These are phyloP conservation scores for Mucor mucedo DNA, from an alignment of 371 early-diverging fungal species.

Conservation along the genomic window DNA sequence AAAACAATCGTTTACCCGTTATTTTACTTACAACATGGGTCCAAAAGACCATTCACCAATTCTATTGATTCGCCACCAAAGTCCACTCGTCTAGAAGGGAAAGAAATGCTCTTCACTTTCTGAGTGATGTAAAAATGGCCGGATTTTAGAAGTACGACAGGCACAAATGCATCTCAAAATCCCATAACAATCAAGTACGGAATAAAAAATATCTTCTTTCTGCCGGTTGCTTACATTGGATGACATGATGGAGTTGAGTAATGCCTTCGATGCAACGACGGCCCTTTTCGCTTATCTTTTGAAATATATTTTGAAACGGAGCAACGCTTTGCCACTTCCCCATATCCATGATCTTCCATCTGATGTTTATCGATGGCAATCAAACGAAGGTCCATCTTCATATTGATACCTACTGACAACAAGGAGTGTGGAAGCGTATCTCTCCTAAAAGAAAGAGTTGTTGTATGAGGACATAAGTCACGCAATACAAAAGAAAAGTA, in stretches of 20 bases:
- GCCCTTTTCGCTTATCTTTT: conserved; percentile 25
- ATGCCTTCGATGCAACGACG: conserved; percentile 19
- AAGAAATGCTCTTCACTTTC: conserved; percentile 10
- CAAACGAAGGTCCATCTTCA: conserved; percentile 27
- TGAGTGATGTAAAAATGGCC: conserved; percentile 12
- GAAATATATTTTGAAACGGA: conserved; percentile 18
- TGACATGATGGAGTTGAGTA: conserved; percentile 20
- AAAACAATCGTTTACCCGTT: conserved; percentile 16
- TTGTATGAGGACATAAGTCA: conserved; percentile 21
- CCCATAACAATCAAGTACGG: conserved; percentile 22
- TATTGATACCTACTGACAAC: conserved; percentile 15
- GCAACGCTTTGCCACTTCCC: conserved; percentile 18
- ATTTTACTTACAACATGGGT: conserved; percentile 21
- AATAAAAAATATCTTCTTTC: conserved; percentile 13
- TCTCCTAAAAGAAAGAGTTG: conserved; percentile 26
- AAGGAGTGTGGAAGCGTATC: conserved; percentile 20
- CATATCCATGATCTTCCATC: conserved; percentile 21
- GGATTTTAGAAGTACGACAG: conserved; percentile 7
- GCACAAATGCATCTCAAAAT: conserved; percentile 24
- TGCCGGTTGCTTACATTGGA: conserved; percentile 15
- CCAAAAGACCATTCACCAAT: conserved; percentile 24
- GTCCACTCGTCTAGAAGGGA: conserved; percentile 5
- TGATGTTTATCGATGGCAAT: conserved; percentile 10
- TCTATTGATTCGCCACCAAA: conserved; percentile 16
- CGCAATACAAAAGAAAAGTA: conserved; percentile 13